These are phyloP conservation scores for Apiospora rasikravindrae DNA, from an alignment of 2,329 filamentous ascomycete genomes.

Conservation along the genomic window DNA sequence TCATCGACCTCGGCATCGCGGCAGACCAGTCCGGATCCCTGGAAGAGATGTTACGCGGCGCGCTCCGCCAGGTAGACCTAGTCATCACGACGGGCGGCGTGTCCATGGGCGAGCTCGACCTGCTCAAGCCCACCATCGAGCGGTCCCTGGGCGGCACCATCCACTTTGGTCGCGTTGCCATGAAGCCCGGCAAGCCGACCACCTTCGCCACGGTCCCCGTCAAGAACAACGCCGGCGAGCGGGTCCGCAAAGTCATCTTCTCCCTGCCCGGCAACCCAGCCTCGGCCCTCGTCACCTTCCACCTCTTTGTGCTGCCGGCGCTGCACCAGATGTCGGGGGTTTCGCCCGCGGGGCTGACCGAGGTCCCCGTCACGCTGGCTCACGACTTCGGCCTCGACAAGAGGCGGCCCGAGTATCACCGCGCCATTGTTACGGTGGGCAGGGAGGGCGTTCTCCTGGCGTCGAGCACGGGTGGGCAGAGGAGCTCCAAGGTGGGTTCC, in stretches of 20 bases:
- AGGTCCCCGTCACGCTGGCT: slow-evolving; percentile 71
- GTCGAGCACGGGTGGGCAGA: slow-evolving; percentile 84
- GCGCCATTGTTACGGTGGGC: slow-evolving; percentile 72
- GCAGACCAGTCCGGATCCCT: slow-evolving; percentile 74
- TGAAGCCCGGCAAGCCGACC: slow-evolving; percentile 98
- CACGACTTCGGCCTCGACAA: slow-evolving; percentile 77
- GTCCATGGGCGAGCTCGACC: slow-evolving; percentile 96
- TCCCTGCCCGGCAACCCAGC: slow-evolving; percentile 93
- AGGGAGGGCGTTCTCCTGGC: slow-evolving; percentile 74
- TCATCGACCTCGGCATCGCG: slow-evolving; percentile 85
- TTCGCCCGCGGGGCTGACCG: slow-evolving; percentile 70
- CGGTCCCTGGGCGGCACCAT: slow-evolving; percentile 87
- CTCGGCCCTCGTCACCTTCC: slow-evolving; percentile 88
- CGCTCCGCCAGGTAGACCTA: slow-evolving; percentile 76
- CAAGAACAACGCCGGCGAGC: slow-evolving; percentile 62
- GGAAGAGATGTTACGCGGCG: slow-evolving; percentile 77
- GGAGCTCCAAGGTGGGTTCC: slow-evolving; percentile 89
- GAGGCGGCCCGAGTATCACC: slow-evolving; percentile 85
- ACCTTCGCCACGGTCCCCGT: slow-evolving; percentile 90
- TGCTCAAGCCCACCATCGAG: slow-evolving; percentile 96
- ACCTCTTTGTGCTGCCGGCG: slow-evolving; percentile 90
- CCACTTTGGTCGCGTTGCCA: slow-evolving; percentile 92
- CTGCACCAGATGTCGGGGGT: slow-evolving; percentile 79
- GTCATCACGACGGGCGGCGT: slow-evolving; percentile 93
- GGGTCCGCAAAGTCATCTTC: slow-evolving; percentile 76